These are phyloP conservation scores for Sclerotinia glacialis DNA, from an alignment of 2,329 filamentous ascomycete species.

Conservation along the genomic window DNA sequence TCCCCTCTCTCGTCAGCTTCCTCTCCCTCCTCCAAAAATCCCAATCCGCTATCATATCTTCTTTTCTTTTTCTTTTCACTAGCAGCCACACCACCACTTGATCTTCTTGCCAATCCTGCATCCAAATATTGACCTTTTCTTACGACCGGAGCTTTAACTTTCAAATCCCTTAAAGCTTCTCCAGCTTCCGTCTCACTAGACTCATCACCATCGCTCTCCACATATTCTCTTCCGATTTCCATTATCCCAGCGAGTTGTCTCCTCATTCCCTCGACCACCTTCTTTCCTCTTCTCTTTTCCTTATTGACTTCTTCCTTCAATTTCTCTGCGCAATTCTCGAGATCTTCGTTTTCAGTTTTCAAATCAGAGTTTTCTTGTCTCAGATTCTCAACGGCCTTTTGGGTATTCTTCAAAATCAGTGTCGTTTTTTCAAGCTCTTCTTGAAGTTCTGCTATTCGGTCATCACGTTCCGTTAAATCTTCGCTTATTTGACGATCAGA, in stretches of 20 bases:
- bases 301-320: constrained; percentile 44
- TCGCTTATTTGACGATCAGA: constrained; percentile 42
- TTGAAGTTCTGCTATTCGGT: constrained; percentile 49
- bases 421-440: constrained; percentile 50
- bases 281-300: constrained; percentile 48
- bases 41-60: constrained; percentile 54
- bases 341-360: constrained; percentile 31
- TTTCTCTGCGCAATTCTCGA: constrained; percentile 30
- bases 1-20: constrained; percentile 18
- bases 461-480: constrained; percentile 51
- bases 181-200: constrained; percentile 16
- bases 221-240: constrained; percentile 47
- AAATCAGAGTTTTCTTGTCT: constrained; percentile 10
- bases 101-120: constrained; percentile 28
- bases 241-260: constrained; percentile 51
- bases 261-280: constrained; percentile 50
- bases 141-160: constrained; percentile 19
- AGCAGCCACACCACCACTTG: constrained; percentile 38
- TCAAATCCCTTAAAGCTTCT: neutral
- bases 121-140: constrained; percentile 31
- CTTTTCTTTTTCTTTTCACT: constrained; percentile 42
- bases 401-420: constrained; percentile 40
- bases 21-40: constrained; percentile 54
- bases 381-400: constrained; percentile 13
- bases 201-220: constrained; percentile 34